Conservation (phyloP, 768 basidiomycete species). For the Clitopilus hobsonii region DNA sequence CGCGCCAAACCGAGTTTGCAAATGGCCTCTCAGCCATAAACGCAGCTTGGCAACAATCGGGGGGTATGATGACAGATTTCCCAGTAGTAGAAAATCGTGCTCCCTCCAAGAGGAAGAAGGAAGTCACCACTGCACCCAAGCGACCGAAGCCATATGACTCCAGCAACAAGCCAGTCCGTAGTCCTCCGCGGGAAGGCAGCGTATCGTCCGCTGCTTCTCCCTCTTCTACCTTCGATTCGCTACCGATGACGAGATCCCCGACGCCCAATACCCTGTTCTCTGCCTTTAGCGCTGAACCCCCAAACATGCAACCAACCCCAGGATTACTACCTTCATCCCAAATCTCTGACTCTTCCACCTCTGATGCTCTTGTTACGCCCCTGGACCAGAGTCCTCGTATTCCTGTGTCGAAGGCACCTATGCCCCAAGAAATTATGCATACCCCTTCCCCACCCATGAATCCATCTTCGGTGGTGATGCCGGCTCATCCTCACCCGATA, state of each 20-base stretch:
- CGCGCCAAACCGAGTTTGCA: constrained; percentile 25
- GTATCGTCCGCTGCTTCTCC: constrained; percentile 46
- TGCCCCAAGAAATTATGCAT: constrained; percentile 18
- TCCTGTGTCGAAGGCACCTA: constrained; percentile 28
- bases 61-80: constrained; percentile 10
- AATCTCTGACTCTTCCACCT: constrained; percentile 42
- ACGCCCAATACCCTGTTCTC: constrained; percentile 35
- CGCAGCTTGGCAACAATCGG: constrained; percentile 46
- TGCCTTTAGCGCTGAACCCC: constrained; percentile 23
- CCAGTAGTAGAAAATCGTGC: constrained; percentile 30
- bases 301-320: constrained; percentile 23
- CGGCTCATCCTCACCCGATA: constrained; percentile 36
- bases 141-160: constrained; percentile 72
- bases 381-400: constrained; percentile 36
- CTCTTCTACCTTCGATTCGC: constrained; percentile 36
- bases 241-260: constrained; percentile 40
- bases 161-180: constrained; percentile 36
- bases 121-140: constrained; percentile 37
- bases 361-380: constrained; percentile 40
- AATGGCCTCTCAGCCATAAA: constrained; percentile 31
- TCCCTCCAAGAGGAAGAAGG: constrained; percentile 49
- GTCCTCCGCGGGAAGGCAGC: constrained; percentile 48
- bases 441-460: constrained; percentile 20
- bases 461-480: constrained; percentile 21
- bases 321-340: constrained; percentile 32